phyloP scores from a whole-genome alignment of 2,329 filamentous ascomycete genomes.

The Colletotrichum orchidophilum region DNA sequence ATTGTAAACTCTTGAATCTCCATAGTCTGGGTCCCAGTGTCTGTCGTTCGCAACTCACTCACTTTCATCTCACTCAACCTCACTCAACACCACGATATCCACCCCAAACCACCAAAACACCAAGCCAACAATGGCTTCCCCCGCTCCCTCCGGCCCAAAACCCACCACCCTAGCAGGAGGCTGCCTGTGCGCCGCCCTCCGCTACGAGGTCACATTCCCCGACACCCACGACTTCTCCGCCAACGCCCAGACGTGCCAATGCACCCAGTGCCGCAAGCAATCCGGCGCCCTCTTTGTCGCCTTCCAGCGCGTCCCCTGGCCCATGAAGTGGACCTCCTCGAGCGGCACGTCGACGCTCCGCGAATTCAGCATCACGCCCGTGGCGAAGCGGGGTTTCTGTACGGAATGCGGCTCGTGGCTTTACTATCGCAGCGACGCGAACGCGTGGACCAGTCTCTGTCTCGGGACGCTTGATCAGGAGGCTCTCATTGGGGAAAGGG shows the following conservation, averaged over 20 bases:
- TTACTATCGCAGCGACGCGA: slow-evolving; percentile 52
- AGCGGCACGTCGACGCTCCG: slow-evolving; percentile 42
- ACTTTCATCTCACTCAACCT: not conserved
- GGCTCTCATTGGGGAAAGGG: slow-evolving; percentile 41
- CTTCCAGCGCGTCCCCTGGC: slow-evolving; percentile 48
- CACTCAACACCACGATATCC: not conserved
- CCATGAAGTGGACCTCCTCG: slow-evolving; percentile 46
- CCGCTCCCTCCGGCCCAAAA: not conserved
- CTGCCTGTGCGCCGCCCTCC: slow-evolving; percentile 60
- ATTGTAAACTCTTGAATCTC: not conserved
- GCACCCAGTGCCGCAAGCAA: slow-evolving; percentile 63
- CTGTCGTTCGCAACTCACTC: too few species aligned
- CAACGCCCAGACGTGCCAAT: slow-evolving; percentile 61
- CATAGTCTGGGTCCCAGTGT: not conserved
- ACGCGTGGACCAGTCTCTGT: slow-evolving; percentile 45
- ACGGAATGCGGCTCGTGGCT: slow-evolving; percentile 57
- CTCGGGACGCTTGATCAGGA: slow-evolving; percentile 57
- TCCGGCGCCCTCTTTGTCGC: slow-evolving; percentile 57
- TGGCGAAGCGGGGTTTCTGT: slow-evolving; percentile 58
- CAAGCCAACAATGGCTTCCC: not conserved
- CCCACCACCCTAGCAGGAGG: slow-evolving; percentile 56
- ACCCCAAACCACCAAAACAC: not conserved
- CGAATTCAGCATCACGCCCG: slow-evolving; percentile 51
- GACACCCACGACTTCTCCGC: slow-evolving; percentile 53
- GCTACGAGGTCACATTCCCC: slow-evolving; percentile 59